A percentile compares a stretch with the other conserved stretches of the same genome.
phyloP scores from a whole-genome alignment of 2,329 filamentous ascomycete genomes.

The Ophioceras dolichostomum region DNA sequence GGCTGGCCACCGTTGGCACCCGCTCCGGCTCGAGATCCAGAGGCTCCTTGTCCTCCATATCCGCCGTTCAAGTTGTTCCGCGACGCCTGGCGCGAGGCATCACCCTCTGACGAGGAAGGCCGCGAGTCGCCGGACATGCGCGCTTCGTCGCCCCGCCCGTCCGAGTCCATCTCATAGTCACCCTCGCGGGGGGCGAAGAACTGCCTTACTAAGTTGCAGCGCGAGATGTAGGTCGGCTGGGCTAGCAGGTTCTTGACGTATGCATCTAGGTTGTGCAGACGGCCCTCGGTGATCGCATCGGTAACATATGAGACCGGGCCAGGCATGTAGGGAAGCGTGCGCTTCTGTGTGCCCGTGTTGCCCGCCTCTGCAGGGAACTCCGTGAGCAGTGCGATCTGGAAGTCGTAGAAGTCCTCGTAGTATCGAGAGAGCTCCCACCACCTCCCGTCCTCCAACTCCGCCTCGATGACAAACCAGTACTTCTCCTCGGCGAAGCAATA shows the following conservation, averaged over 20 bases:
- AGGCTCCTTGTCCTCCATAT: constrained; percentile 40
- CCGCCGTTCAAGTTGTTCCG: constrained; percentile 49
- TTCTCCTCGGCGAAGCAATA: constrained; percentile 97
- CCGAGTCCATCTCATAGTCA: constrained; percentile 84
- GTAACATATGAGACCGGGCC: constrained; percentile 96
- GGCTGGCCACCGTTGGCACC: constrained; percentile 21
- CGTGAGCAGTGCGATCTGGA: constrained; percentile 89
- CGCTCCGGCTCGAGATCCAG: no score
- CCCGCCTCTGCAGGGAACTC: constrained; percentile 89
- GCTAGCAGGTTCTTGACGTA: constrained; percentile 87
- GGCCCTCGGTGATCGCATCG: constrained; percentile 90
- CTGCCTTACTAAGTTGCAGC: constrained; percentile 72
- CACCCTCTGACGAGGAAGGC: constrained; percentile 48
- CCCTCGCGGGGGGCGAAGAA: constrained; percentile 85
- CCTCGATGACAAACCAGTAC: constrained; percentile 97
- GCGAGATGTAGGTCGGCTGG: constrained; percentile 74
- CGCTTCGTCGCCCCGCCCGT: constrained; percentile 58
- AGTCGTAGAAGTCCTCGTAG: constrained; percentile 98
- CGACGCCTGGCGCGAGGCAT: constrained; percentile 54
- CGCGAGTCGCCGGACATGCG: constrained; percentile 60
- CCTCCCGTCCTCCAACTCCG: constrained; percentile 75
- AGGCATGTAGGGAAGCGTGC: constrained; percentile 92
- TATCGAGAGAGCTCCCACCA: constrained; percentile 90
- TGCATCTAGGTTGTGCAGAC: constrained; percentile 83
- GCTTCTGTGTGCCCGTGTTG: constrained; percentile 64